Conservation (phyloP, 148 eudicot species). For the Mesembryanthemum crystallinum region DNA sequence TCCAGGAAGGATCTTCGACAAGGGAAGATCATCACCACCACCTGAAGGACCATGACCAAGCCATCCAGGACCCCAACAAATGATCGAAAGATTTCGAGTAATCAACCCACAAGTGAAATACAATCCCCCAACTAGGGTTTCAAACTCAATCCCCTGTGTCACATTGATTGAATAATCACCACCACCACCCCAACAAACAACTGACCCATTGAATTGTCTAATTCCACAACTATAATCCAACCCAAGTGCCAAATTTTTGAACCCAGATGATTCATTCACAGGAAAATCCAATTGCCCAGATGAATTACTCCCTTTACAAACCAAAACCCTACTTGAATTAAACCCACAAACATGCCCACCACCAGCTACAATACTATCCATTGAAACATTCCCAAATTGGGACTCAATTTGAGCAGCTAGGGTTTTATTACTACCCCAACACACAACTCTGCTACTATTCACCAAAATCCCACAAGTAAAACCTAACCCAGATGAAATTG, state of each 20-base stretch:
- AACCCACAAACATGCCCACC: slow-evolving; percentile 73
- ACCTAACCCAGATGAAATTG: slow-evolving; percentile 72
- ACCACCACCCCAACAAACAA: slow-evolving; percentile 77
- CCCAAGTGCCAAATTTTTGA: slow-evolving; percentile 50
- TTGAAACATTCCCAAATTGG: slow-evolving; percentile 35
- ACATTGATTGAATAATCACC: slow-evolving; percentile 44
- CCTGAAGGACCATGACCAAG: slow-evolving; percentile 15
- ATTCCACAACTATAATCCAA: slow-evolving; percentile 60
- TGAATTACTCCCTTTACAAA: slow-evolving; percentile 52
- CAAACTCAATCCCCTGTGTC: slow-evolving; percentile 43
- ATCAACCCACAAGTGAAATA: slow-evolving; percentile 66
- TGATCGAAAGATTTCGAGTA: slow-evolving; percentile 46
- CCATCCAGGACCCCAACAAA: slow-evolving; percentile 97
- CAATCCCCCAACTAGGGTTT: slow-evolving; percentile 54
- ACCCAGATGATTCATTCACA: slow-evolving; percentile 30
- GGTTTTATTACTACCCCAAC: slow-evolving; percentile 60
- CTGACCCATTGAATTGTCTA: slow-evolving; percentile 39
- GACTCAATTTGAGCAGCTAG: slow-evolving; percentile 36
- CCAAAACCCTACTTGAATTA: slow-evolving; percentile 37
- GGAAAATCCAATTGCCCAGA: slow-evolving; percentile 43
- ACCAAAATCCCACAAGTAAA: slow-evolving; percentile 66
- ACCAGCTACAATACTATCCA: slow-evolving; percentile 56
- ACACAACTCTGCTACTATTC: slow-evolving; percentile 32
- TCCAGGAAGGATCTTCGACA: slow-evolving; percentile 55
- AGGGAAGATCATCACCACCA: slow-evolving; percentile 31